These are phyloP conservation scores for Rhizoclosmatium sp. DNA, from an alignment of 192 early-diverging fungal genomes.

Conservation along the genomic window DNA sequence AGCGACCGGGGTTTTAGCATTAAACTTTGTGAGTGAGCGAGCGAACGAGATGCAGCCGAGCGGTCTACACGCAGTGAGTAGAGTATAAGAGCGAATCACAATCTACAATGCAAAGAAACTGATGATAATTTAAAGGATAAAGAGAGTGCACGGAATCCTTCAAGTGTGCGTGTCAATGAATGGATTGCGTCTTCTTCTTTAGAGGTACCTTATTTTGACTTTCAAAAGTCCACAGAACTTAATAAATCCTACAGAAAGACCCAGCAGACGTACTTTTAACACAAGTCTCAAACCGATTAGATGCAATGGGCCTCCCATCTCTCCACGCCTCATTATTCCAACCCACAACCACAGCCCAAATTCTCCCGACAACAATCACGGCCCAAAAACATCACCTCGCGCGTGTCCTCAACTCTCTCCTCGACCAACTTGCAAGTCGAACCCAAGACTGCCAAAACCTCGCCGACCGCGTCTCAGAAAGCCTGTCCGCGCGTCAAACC, in stretches of 20 bases:
- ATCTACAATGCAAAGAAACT: too few relatives aligned
- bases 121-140: too few relatives aligned
- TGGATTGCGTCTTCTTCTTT: too few relatives aligned
- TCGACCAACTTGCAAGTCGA: constrained; percentile 21
- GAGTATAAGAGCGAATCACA: too few relatives aligned
- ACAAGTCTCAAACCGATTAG: constrained; percentile 31
- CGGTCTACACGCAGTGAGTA: too few relatives aligned
- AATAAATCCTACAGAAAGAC: background rate
- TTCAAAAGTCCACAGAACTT: background rate
- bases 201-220: too few relatives aligned
- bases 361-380: background rate
- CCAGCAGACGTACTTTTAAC: background rate
- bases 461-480: background rate
- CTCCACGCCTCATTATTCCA: constrained; percentile 41
- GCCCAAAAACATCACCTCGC: constrained; percentile 5
- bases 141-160: too few relatives aligned
- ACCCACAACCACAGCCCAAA: background rate
- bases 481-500: background rate
- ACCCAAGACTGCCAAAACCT: constrained; percentile 11
- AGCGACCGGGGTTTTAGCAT: too few relatives aligned
- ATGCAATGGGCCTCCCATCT: constrained; percentile 36
- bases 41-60: too few relatives aligned
- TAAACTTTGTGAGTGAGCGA: too few relatives aligned
- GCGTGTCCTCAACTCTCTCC: constrained; percentile 19
- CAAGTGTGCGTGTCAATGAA: too few relatives aligned